A percentile compares a stretch with the other conserved stretches of the same genome.
phyloP scores from a whole-genome alignment of 2,329 filamentous ascomycete species.

The Cytospora schulzeri region DNA sequence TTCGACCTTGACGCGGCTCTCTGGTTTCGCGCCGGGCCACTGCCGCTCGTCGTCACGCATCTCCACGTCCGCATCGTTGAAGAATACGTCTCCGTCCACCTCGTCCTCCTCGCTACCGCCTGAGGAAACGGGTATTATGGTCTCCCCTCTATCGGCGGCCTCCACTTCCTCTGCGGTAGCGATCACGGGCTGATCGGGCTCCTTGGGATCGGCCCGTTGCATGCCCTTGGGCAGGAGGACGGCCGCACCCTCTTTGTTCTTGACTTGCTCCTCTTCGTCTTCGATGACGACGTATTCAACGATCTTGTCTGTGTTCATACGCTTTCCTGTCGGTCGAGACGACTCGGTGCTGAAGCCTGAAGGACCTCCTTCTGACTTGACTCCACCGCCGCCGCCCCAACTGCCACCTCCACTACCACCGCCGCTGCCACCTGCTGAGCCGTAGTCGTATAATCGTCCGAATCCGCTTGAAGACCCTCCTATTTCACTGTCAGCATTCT shows the following conservation, averaged over 20 bases:
- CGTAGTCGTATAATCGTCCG: constrained; percentile 26
- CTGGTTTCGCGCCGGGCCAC: constrained; percentile 46
- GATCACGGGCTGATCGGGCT: constrained; percentile 51
- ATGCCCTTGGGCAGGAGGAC: constrained; percentile 57
- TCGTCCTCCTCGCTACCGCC: constrained; percentile 40
- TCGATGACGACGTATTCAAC: constrained; percentile 25
- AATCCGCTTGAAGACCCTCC: constrained; percentile 17
- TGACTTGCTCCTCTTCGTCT: constrained; percentile 14
- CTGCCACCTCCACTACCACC: constrained; percentile 13
- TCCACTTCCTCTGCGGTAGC: constrained; percentile 61
- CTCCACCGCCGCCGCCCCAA: constrained; percentile 11
- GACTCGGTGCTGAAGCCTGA: constrained; percentile 15
- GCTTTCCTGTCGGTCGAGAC: constrained; percentile 25
- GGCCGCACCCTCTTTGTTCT: constrained; percentile 24
- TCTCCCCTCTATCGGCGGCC: constrained; percentile 52
- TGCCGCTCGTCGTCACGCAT: constrained; percentile 41
- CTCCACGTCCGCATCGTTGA: constrained; percentile 26
- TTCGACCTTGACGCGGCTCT: constrained; percentile 44
- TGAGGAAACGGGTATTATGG: constrained; percentile 44
- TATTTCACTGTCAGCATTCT: constrained; percentile 9
- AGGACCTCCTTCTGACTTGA: constrained; percentile 21
- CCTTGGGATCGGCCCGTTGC: constrained; percentile 55
- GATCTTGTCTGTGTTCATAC: constrained; percentile 28
- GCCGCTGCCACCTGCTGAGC: constrained; percentile 28
- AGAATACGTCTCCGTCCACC: constrained; percentile 38